Percentiles rank a stretch among this genome's conserved stretches.
phyloP scores from a whole-genome alignment of 176 grass and related monocot species.

The Bromus sterilis region DNA sequence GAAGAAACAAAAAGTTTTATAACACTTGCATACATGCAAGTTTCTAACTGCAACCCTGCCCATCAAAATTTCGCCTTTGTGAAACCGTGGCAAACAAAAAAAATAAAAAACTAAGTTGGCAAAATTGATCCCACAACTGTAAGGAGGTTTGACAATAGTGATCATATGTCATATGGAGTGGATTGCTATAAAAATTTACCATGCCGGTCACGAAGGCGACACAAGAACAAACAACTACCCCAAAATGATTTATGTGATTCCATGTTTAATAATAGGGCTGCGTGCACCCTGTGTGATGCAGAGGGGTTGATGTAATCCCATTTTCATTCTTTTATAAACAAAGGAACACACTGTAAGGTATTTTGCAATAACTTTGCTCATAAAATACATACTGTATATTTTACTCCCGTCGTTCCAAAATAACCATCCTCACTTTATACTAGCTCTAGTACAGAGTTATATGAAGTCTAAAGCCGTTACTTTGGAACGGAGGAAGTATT shows the following conservation, averaged over 20 bases:
- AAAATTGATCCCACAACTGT: background rate
- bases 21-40: background rate
- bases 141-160: background rate
- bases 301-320: too few species aligned
- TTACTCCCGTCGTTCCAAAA: too few species aligned
- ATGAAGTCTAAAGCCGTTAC: too few species aligned
- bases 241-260: background rate
- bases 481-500: too few species aligned
- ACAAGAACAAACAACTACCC: background rate
- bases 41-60: background rate
- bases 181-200: background rate
- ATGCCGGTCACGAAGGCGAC: background rate
- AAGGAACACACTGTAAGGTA: background rate
- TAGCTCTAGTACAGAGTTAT: too few species aligned
- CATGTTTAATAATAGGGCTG: too few species aligned
- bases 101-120: background rate
- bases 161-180: background rate
- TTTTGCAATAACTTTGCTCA: background rate
- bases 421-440: too few species aligned
- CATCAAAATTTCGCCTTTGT: background rate
- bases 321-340: too few species aligned
- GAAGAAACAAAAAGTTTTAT: background rate
- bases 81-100: background rate
- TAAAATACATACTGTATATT: background rate
- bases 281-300: too few species aligned